A percentile compares a stretch with the other conserved stretches of the same genome.
Conservation (phyloP, 2,329 filamentous ascomycete genomes). For the Zasmidium cellare region DNA sequence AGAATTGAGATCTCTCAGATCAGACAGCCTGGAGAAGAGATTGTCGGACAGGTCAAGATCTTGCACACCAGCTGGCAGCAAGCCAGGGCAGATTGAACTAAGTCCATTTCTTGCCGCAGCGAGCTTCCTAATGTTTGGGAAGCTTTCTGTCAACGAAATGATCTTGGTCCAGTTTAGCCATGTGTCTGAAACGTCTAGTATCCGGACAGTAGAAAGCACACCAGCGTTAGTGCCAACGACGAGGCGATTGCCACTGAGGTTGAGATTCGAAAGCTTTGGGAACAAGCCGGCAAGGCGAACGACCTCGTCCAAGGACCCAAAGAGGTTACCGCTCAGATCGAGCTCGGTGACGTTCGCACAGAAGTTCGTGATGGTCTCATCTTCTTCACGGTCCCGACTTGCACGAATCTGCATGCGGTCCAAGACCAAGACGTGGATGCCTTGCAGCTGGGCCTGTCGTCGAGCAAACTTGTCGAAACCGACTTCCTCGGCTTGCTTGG, state of each 20-base stretch:
- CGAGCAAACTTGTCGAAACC: conserved; percentile 90
- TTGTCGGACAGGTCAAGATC: conserved; percentile 74
- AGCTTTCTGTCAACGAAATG: conserved; percentile 41
- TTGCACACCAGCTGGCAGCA: conserved; percentile 55
- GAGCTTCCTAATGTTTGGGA: conserved; percentile 60
- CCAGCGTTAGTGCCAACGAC: neutral
- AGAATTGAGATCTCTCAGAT: conserved; percentile 60
- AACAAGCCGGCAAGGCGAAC: conserved; percentile 71
- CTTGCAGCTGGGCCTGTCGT: conserved; percentile 74
- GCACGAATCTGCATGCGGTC: conserved; percentile 68
- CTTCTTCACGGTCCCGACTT: conserved; percentile 14
- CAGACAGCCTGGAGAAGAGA: conserved; percentile 60
- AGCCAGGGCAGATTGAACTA: conserved; percentile 32
- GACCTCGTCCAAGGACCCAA: conserved; percentile 67
- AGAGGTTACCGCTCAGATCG: conserved; percentile 81
- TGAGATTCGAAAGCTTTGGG: conserved; percentile 54
- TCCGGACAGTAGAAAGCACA: conserved; percentile 12
- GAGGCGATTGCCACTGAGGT: conserved; percentile 66
- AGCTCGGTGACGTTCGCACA: conserved; percentile 68
- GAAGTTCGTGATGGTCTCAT: conserved; percentile 53
- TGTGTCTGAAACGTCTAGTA: conserved; percentile 51
- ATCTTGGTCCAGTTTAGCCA: conserved; percentile 42
- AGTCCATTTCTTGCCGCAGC: conserved; percentile 43
- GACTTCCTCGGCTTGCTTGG: conserved; percentile 87
- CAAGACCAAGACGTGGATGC: conserved; percentile 78